These are phyloP conservation scores for Pseudoscleropodium purum DNA, from an alignment of 225 moss, liverwort and hornwort species.

Conservation along the genomic window DNA sequence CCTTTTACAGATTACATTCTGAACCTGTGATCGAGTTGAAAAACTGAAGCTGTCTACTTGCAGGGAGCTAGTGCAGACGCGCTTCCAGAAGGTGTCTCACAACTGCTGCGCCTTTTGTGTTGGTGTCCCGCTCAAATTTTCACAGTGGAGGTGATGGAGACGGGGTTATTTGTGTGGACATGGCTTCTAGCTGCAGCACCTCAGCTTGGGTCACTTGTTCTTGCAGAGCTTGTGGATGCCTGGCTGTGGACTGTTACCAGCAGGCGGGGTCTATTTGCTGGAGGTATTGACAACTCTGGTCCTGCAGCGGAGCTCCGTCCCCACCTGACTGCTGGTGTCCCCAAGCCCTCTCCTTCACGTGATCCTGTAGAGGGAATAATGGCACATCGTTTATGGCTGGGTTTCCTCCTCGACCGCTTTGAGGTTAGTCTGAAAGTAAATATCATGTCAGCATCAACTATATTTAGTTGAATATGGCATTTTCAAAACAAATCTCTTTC, in stretches of 20 bases:
- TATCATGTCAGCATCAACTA: background rate
- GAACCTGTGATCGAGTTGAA: background rate
- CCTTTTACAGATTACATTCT: background rate
- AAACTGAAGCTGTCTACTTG: slow-evolving; percentile 3
- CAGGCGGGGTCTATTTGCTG: slow-evolving; percentile 57
- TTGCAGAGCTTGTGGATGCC: slow-evolving; percentile 85
- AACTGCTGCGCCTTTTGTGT: slow-evolving; percentile 74
- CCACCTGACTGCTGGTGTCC: slow-evolving; percentile 52
- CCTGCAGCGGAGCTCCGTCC: slow-evolving; percentile 65
- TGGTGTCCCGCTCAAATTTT: slow-evolving; percentile 94
- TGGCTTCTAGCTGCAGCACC: slow-evolving; percentile 86
- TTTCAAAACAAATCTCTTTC: background rate
- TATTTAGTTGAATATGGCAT: background rate
- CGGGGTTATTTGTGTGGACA: slow-evolving; percentile 84
- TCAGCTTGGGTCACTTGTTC: slow-evolving; percentile 57
- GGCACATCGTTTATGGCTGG: slow-evolving; percentile 78
- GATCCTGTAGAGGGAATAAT: slow-evolving; percentile 65
- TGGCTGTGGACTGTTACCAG: slow-evolving; percentile 85
- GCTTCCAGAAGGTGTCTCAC: slow-evolving; percentile 46
- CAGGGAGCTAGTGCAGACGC: slow-evolving; percentile 39
- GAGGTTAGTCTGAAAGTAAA: slow-evolving; percentile 44
- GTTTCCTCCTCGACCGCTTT: slow-evolving; percentile 80
- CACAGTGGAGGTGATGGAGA: slow-evolving; percentile 71
- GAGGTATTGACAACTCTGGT: slow-evolving; percentile 53
- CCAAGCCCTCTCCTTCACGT: slow-evolving; percentile 20